phyloP scores from a whole-genome alignment of 768 basidiomycete genomes.

The Pisolithus orientalis region DNA sequence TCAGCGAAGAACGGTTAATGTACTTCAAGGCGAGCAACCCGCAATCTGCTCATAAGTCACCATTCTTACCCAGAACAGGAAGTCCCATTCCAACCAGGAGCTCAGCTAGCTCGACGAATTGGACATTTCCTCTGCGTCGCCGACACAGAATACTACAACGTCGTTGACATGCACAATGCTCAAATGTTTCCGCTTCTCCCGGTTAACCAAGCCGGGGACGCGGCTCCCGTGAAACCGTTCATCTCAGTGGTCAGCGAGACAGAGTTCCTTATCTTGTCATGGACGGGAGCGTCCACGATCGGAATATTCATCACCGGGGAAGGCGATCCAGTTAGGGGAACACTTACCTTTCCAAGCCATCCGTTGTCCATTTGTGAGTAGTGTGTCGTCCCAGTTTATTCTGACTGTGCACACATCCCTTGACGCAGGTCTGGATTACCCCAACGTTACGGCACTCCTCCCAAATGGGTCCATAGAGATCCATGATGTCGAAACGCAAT shows the following conservation, averaged over 20 bases:
- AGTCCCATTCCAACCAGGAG: constrained; percentile 59
- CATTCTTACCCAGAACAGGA: constrained; percentile 39
- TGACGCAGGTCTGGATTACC: constrained; percentile 67
- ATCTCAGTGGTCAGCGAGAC: constrained; percentile 69
- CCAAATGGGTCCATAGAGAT: constrained; percentile 76
- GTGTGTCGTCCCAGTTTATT: neutral
- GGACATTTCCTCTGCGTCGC: constrained; percentile 68
- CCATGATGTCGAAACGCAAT: constrained; percentile 72
- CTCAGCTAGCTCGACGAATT: constrained; percentile 52
- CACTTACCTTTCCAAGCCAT: constrained; percentile 79
- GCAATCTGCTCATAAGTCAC: neutral
- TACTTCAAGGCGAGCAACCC: constrained; percentile 48
- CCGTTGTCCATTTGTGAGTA: constrained; percentile 70
- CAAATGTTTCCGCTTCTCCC: constrained; percentile 71
- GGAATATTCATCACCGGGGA: constrained; percentile 82
- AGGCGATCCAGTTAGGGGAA: constrained; percentile 87
- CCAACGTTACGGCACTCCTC: constrained; percentile 72
- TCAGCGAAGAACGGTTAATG: constrained; percentile 55
- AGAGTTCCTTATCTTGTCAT: constrained; percentile 84
- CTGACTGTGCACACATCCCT: neutral
- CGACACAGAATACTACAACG: constrained; percentile 64
- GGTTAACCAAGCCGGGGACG: constrained; percentile 59
- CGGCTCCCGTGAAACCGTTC: constrained; percentile 49
- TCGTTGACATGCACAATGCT: constrained; percentile 72
- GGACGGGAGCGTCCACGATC: constrained; percentile 74